Percentiles rank a stretch among this genome's conserved stretches.
phyloP scores from a whole-genome alignment of 495 filamentous ascomycete species.

The Clohesyomyces aquaticus region DNA sequence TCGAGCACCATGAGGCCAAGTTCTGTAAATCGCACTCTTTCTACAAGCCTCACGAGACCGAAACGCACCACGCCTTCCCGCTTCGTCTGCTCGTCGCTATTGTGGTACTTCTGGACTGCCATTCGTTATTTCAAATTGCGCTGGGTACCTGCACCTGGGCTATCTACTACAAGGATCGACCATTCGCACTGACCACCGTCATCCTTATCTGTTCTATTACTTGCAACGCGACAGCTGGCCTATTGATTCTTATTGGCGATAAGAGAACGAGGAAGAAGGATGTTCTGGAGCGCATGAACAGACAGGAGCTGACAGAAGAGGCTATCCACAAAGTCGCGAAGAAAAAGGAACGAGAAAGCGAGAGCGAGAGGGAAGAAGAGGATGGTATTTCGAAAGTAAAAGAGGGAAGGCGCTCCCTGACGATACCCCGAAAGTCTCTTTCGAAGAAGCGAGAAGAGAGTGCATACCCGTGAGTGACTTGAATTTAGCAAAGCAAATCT shows the following conservation, averaged over 20 bases:
- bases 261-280: constrained; percentile 78
- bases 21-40: constrained; percentile 78
- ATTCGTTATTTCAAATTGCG: constrained; percentile 73
- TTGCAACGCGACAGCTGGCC: constrained; percentile 70
- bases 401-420: constrained; percentile 19
- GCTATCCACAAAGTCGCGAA: constrained; percentile 74
- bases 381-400: constrained; percentile 12
- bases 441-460: neutral
- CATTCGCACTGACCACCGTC: constrained; percentile 72
- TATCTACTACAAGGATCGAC: constrained; percentile 65
- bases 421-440: constrained; percentile 2
- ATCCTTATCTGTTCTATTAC: constrained; percentile 77
- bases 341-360: constrained; percentile 57
- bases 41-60: constrained; percentile 82
- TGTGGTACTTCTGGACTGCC: constrained; percentile 73
- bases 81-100: constrained; percentile 69
- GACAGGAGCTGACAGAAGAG: constrained; percentile 72
- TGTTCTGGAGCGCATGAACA: constrained; percentile 70
- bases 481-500: too few species aligned
- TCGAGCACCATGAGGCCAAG: constrained; percentile 74
- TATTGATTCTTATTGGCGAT: constrained; percentile 74
- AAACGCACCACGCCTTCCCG: constrained; percentile 78
- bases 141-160: constrained; percentile 75
- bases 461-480: neutral
- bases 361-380: constrained; percentile 33